Evolutionary conservation across 352 stramenopile genomes (phyloP).

Genomic region (Globisporangium solare): DNA sequence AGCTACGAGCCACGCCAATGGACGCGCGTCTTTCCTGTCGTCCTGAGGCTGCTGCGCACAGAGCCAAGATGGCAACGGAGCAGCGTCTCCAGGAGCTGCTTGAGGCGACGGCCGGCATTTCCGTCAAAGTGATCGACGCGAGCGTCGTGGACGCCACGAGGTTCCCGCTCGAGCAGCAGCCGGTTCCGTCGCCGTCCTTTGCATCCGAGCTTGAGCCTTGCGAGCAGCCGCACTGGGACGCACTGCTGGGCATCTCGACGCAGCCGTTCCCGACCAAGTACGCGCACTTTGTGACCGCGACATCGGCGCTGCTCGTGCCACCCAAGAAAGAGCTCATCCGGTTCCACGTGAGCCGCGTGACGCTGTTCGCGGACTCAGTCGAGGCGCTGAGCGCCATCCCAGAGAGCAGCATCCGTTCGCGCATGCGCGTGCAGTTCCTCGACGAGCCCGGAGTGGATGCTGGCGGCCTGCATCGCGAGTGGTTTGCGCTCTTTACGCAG

Average conservation of each 20-base stretch:
- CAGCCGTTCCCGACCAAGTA: conserved; percentile 39
- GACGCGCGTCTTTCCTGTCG: no score
- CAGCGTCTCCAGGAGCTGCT: no score
- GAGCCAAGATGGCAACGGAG: no score
- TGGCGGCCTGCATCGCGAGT: conserved; percentile 73
- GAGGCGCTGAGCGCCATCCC: conserved; percentile 12
- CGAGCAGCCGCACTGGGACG: conserved; percentile 9
- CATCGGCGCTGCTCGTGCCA: conserved; percentile 34
- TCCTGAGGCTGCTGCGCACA: no score
- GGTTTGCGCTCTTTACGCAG: conserved; percentile 65
- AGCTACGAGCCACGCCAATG: no score
- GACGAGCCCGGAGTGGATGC: conserved; percentile 64
- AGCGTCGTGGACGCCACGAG: no score
- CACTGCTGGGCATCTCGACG: conserved; percentile 21
- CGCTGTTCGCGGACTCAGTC: conserved; percentile 47
- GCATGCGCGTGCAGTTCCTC: conserved; percentile 54
- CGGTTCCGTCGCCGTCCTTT: no score
- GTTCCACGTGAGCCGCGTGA: conserved; percentile 33
- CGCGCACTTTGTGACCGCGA: conserved; percentile 39
- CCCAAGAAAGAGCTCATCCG: conserved; percentile 35
- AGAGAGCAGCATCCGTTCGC: no score
- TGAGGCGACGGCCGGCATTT: no score
- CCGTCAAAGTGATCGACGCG: no score
- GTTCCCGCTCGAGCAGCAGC: no score
- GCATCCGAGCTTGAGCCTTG: no score